These are phyloP conservation scores for Solanum rostratum DNA, from an alignment of 257 asterid species.

Conservation along the genomic window DNA sequence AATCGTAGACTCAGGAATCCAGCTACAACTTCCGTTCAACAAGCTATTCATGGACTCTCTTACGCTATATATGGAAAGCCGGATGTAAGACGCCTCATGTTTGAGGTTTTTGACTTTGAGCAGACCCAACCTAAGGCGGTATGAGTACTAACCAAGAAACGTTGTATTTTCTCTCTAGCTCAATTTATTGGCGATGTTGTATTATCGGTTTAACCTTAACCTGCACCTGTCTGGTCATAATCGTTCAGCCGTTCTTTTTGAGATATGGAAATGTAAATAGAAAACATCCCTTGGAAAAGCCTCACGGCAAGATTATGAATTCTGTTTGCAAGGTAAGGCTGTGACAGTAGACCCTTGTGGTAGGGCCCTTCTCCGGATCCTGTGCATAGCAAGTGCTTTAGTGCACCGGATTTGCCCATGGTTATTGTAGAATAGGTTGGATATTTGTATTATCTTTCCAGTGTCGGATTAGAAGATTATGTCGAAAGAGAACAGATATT, in stretches of 20 bases:
- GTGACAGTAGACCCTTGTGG: no score
- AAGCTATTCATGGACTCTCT: conserved; percentile 85
- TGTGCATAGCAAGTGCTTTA: no score
- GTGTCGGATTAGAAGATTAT: no score
- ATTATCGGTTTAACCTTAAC: not conserved
- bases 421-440: no score
- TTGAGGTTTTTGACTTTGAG: conserved; percentile 94
- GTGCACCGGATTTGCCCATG: no score
- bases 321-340: no score
- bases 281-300: not conserved
- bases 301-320: not conserved
- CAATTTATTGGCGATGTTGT: not conserved
- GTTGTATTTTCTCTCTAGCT: not conserved
- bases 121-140: conserved; percentile 76
- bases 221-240: not conserved
- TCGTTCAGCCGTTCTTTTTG: not conserved
- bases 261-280: not conserved
- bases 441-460: no score
- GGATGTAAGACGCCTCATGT: conserved; percentile 93
- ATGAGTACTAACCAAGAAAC: not conserved
- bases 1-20: conserved; percentile 93
- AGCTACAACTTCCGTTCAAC: conserved; percentile 91
- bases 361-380: no score
- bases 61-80: conserved; percentile 89
- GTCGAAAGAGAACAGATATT: no score